phyloP scores from a whole-genome alignment of 768 basidiomycete species.

The Lactarius vividus region DNA sequence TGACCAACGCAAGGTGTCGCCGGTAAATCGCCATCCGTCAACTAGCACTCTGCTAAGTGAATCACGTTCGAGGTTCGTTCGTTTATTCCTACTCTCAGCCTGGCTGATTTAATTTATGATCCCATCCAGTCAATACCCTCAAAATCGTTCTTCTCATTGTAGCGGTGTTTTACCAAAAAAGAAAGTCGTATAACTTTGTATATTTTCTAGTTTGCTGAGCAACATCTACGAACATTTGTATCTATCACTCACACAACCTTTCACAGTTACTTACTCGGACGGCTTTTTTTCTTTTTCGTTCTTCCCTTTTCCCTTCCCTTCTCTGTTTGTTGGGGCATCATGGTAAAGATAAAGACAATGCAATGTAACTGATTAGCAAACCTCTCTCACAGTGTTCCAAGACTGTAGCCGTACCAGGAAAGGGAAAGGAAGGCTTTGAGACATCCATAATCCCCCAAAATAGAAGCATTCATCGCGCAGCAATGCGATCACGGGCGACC shows the following conservation, averaged over 20 bases:
- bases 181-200: slow-evolving; percentile 21
- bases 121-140: not conserved
- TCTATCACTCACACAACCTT: slow-evolving; percentile 17
- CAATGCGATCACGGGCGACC: slow-evolving; percentile 1
- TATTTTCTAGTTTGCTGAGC: slow-evolving; percentile 9
- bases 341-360: not conserved
- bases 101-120: slow-evolving; percentile 4
- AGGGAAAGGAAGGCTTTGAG: not conserved
- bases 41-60: slow-evolving; percentile 1
- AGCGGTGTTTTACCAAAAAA: slow-evolving; percentile 12
- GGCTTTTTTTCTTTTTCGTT: not conserved
- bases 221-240: slow-evolving; percentile 21
- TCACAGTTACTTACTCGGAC: slow-evolving; percentile 10
- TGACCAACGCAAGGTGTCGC: not conserved
- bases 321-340: not conserved
- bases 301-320: not conserved
- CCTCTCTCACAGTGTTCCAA: not conserved
- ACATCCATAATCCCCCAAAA: not conserved
- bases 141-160: slow-evolving; percentile 16
- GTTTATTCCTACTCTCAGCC: not conserved
- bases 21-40: slow-evolving; percentile 3
- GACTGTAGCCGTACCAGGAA: not conserved
- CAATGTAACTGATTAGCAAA: slow-evolving; percentile 24
- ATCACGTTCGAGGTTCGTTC: slow-evolving; percentile 18
- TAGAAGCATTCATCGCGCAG: not conserved